Percentiles rank a stretch among this genome's conserved stretches.
These are phyloP conservation scores for Bidens hawaiensis DNA, from an alignment of 140 eudicot species.

Conservation along the genomic window DNA sequence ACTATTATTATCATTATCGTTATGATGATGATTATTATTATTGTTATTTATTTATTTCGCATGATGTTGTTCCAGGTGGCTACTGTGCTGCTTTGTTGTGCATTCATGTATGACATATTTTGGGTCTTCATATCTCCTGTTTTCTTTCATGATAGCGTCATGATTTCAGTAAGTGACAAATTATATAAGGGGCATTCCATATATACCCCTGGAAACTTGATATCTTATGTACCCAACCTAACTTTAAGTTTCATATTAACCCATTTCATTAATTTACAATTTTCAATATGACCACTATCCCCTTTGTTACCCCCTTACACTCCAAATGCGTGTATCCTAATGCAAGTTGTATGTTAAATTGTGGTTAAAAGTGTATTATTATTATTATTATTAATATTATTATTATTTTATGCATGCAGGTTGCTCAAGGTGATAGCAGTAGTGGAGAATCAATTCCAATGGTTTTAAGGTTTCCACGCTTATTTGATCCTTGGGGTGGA, in stretches of 20 bases:
- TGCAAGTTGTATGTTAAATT: background rate
- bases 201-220: background rate
- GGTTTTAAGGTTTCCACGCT: constrained; percentile 75
- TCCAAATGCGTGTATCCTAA: background rate
- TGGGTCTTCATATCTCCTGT: constrained; percentile 85
- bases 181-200: background rate
- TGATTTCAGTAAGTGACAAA: constrained; percentile 68
- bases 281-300: background rate
- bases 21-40: background rate
- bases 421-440: constrained; percentile 72
- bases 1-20: no score
- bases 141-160: constrained; percentile 77
- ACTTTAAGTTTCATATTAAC: background rate
- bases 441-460: constrained; percentile 98
- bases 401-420: constrained; percentile 42
- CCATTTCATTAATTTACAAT: background rate
- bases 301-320: background rate
- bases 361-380: background rate
- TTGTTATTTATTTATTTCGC: background rate
- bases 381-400: no score
- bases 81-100: constrained; percentile 80
- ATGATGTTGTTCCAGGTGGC: constrained; percentile 61
- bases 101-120: constrained; percentile 86
- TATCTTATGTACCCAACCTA: background rate
- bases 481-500: constrained; percentile 83